Base-by-base conservation (phyloP, 129 eudicot species). In the Tanacetum coccineum region DNA sequence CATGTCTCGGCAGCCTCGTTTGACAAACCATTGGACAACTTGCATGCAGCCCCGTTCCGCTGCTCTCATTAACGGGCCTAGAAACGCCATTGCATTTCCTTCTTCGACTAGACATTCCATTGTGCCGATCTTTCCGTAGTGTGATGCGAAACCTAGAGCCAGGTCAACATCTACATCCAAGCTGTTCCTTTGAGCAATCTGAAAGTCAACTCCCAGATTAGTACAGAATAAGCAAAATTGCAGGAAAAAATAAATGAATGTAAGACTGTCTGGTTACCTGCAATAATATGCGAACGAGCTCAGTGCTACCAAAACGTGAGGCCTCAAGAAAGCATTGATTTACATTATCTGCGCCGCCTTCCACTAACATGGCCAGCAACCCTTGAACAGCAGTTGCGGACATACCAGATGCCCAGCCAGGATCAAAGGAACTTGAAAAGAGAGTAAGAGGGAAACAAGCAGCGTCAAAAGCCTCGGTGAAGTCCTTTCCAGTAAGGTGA, bases 401-500 rank as follows among this genome's bases (percentile, higher is more conserved):
- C 82, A 87, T 82, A 62, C 96, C 98, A 26, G 96, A 83, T 30
- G 96, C 96, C 98, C 98, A 92, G 32, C 96, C 96, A 28, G 98
- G 91, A 74, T 92, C 98, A 75, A 88, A 92, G 2, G 98, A 88
- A 65, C 91, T 92, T 57, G 96, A 88, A 78, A 92, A 92, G 13
- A 92, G 96, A 59, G 98, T 92, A 55, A 92, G 98, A 48, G 98
- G 98, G 57, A 92, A 92, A 69, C 98, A 92, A 76, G 98, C 98
- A 20, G 98, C 98, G 72, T 92, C 98, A 75, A 92, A 92, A 14
- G 98, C 98, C 79, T 92, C 98, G 10, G 98, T 92, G 70, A 88
- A 92, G 68, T 92, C 98, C 80, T 88, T 92, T 32, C 96, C 98
- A 0, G 88, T 81, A 17, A 92, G 82, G 71, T 86, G 79, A 75